A percentile compares a stretch with the other conserved stretches of the same genome.
These are phyloP conservation scores for Leishmania tropica DNA, from an alignment of 208 protist species.

Conservation along the genomic window DNA sequence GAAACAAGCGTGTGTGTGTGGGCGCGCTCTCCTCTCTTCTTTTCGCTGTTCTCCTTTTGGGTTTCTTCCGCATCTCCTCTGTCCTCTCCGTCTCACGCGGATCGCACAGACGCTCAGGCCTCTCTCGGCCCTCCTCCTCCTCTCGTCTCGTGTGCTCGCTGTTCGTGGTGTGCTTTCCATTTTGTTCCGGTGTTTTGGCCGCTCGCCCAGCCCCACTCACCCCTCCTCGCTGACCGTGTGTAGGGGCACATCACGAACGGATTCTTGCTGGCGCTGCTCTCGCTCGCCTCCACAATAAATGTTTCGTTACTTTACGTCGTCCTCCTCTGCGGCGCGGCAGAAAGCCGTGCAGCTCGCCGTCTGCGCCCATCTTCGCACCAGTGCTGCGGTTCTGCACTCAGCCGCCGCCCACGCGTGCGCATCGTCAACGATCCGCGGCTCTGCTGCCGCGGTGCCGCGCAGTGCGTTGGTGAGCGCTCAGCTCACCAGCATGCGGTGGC, in stretches of 20 bases:
- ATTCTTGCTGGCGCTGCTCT: background rate
- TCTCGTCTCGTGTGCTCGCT: constrained; percentile 6
- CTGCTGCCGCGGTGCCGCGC: background rate
- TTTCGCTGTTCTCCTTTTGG: constrained; percentile 6
- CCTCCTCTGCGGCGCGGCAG: constrained; percentile 7
- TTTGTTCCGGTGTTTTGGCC: background rate
- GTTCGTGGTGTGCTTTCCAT: constrained; percentile 10
- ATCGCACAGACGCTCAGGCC: background rate
- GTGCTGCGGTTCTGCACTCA: background rate
- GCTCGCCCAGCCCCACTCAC: background rate
- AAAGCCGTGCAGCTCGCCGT: constrained; percentile 10
- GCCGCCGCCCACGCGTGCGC: background rate
- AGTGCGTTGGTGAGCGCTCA: no score
- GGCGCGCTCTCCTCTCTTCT: background rate
- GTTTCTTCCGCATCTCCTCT: constrained; percentile 16
- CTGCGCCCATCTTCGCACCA: background rate
- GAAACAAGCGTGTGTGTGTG: background rate
- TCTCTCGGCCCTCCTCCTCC: background rate
- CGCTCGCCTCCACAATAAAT: background rate
- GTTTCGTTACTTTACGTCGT: constrained; percentile 15
- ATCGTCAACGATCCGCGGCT: background rate
- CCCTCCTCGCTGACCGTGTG: background rate
- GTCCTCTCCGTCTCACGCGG: constrained; percentile 9
- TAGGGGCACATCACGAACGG: background rate
- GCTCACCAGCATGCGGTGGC: constrained; percentile 12